Evolutionary conservation across 805 yeast genomes (phyloP), one percentile per base, ranked within the genome.

Genomic region (Candida tallmaniae): DNA sequence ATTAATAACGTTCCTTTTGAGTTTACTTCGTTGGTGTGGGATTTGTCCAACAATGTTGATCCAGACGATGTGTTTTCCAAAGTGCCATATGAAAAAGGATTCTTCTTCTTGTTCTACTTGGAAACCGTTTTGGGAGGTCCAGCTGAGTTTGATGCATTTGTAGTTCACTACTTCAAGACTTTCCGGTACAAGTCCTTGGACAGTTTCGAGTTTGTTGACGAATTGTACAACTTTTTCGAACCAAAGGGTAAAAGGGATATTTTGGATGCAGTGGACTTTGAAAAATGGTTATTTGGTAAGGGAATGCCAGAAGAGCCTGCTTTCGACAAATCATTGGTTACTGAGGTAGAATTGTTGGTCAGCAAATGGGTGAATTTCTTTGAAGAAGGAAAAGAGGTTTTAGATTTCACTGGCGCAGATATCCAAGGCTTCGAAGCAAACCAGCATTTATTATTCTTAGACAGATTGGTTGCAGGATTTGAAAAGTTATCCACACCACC

Each of bases 71-170:
- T 58, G 8, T 59, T 54, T 44, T 59, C 65, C 9, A 45, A 46
- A 28, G 51, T 59, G 12, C 66, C 66, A 2, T 60, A 60, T 35
- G 66, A 60, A 40, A 60, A 60, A 42, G 66, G 66, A 6, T 59
- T 56, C 45, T 50, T 48, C 36, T 58, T 60, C 37, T 45, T 58
- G 19, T 56, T 42, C 35, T 48, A 52, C 37, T 39, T 58, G 27
- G 64, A 58, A 41, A 41, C 36, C 4, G 28, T 34, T 21, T 31
- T 58, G 12, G 61, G 60, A 3, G 60, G 58, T 1, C 8, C 29
- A 11, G 27, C 36, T 11, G 53, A 39, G 23, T 58, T 58, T 41
- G 57, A 58, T 36, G 50, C 48, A 13, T 58, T 58, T 24, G 55
- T 58, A 34, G 51, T 51, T 22, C 45, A 50, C 38, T 58, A 58